Percentiles rank a stretch among this genome's conserved stretches.
Evolutionary conservation across 2,329 filamentous ascomycete species (phyloP).

Genomic region (Blastomyces parvus): DNA sequence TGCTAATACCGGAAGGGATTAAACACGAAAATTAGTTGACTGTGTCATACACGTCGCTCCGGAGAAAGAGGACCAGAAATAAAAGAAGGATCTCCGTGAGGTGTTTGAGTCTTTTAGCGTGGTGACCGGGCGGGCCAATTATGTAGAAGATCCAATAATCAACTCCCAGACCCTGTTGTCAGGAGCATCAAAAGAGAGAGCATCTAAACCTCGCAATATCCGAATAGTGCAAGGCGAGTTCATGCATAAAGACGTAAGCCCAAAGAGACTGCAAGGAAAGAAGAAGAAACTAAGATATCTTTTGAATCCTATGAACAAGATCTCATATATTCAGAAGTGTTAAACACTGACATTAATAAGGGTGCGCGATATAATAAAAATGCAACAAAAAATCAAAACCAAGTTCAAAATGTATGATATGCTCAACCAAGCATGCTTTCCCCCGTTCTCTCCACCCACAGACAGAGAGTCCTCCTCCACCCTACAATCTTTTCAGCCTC

Average conservation of each 20-base stretch:
- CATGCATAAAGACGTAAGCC: neutral
- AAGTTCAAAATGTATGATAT: neutral
- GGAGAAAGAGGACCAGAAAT: neutral
- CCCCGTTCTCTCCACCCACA: neutral
- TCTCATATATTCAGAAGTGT: neutral
- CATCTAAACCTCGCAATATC: too few species aligned
- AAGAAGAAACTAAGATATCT: neutral
- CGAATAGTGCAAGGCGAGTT: neutral
- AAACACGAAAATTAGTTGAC: neutral
- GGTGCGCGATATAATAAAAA: neutral
- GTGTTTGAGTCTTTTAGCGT: neutral
- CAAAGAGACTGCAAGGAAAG: neutral
- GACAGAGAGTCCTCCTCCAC: neutral
- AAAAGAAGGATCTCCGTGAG: neutral
- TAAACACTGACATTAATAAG: neutral
- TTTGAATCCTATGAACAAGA: too few species aligned
- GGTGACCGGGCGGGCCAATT: neutral
- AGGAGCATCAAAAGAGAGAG: too few species aligned
- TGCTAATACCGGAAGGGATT: neutral
- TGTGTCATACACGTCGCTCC: neutral
- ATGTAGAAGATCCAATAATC: neutral
- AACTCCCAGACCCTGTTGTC: too few species aligned
- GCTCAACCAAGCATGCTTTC: neutral
- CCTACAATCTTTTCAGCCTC: neutral
- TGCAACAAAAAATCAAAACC: neutral